Base-by-base conservation (phyloP, 805 yeast genomes). In the Blastobotrys robertii region DNA sequence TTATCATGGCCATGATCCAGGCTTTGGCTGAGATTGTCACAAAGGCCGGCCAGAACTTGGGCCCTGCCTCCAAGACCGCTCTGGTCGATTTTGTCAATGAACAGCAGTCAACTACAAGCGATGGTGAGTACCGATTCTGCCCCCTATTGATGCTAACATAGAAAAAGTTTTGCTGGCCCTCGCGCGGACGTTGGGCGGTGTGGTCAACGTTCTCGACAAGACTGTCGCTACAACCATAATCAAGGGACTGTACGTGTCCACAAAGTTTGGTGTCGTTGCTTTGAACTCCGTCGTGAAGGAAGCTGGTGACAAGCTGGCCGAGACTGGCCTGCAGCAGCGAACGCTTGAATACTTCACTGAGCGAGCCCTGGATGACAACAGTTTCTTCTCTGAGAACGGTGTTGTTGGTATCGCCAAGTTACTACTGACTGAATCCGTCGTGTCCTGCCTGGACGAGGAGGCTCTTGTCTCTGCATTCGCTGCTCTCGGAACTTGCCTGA, bases 11-110 rank as follows among this genome's bases (percentile, higher is more conserved):
- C 0, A 84, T 88, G 82, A 69, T 87, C 54, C 77, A 77, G 54
- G 97, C 94, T 0, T 67, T 90, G 54, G 67, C 82, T 41, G 95
- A 84, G 58, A 92, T 90, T 43, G 84, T 86, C 28, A 64, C 72
- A 31, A 80, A 77, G 54, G 88, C 90, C 11, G 97, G 97, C 36
- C 62, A 67, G 34, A 81, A 81, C 57, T 70, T 90, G 72, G 78
- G 77, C 54, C 92, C 83, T 52, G 64, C 74, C 2, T 81, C 94
- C 4, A 82, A 84, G 59, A 64, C 67, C 11, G 68, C 77, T 34
- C 77, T 88, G 36, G 70, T 86, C 66, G 68, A 77, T 8, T 69
- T 88, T 43, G 82, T 87, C 38, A 92, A 84, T 59, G 78, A 77
- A 39, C 86, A 83, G 50, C 74, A 82, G 11, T 37, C 37, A 8